A percentile compares a stretch with the other conserved stretches of the same genome.
These are phyloP conservation scores for Penicillium cinerascens DNA, from an alignment of 495 filamentous ascomycete genomes.

Conservation along the genomic window DNA sequence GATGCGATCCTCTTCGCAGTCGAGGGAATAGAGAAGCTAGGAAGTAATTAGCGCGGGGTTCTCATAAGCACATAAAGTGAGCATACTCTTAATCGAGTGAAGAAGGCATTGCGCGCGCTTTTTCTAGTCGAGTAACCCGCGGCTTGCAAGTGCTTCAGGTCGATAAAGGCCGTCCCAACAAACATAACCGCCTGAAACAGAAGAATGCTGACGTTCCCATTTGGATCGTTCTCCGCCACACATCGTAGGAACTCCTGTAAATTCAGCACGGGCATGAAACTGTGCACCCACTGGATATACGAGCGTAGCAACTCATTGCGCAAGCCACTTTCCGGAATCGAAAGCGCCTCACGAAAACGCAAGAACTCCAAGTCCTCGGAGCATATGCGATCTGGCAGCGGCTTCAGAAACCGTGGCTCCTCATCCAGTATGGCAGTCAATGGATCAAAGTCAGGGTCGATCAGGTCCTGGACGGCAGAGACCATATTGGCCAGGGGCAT, in stretches of 20 bases:
- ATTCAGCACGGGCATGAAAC: constrained; percentile 80
- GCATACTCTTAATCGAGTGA: constrained; percentile 67
- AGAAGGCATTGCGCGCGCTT: constrained; percentile 71
- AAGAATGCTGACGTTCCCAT: constrained; percentile 67
- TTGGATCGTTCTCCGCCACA: constrained; percentile 53
- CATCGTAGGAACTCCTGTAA: constrained; percentile 64
- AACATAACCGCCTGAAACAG: constrained; percentile 82
- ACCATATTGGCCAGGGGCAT: constrained; percentile 42
- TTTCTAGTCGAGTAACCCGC: constrained; percentile 69
- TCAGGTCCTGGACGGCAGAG: constrained; percentile 40
- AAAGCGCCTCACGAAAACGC: constrained; percentile 66
- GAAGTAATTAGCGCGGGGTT: not conserved
- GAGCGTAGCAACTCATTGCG: constrained; percentile 68
- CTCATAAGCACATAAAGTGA: not conserved
- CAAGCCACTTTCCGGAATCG: constrained; percentile 59
- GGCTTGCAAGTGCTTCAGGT: constrained; percentile 59
- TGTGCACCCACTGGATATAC: constrained; percentile 81
- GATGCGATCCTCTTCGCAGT: constrained; percentile 77
- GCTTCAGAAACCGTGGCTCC: constrained; percentile 51
- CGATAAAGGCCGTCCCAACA: constrained; percentile 70
- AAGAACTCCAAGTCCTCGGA: constrained; percentile 71
- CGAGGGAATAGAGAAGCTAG: constrained; percentile 70
- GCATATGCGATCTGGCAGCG: constrained; percentile 48
- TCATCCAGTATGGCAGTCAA: constrained; percentile 41
- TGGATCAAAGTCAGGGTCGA: constrained; percentile 46